A percentile compares a stretch with the other conserved stretches of the same genome.
Conservation (phyloP, 2,329 filamentous ascomycete species). For the Camptophora hylomeconis region DNA sequence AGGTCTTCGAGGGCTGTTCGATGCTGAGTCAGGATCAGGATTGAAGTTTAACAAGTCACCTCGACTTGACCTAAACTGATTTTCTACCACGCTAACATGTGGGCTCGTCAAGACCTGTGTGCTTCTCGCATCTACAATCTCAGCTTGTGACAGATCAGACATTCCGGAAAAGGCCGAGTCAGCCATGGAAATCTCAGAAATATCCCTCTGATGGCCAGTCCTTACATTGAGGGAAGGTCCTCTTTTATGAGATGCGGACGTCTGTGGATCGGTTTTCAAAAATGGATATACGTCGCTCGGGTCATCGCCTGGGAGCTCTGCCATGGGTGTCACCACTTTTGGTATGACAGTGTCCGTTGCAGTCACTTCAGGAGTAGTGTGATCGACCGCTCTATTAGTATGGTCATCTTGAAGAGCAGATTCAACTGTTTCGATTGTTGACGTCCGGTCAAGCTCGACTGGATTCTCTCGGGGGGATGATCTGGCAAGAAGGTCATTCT, state of each 20-base stretch:
- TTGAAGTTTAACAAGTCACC: slow-evolving; percentile 6
- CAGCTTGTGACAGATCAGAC: slow-evolving; percentile 18
- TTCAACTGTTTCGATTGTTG: too few relatives aligned
- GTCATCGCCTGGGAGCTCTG: slow-evolving; percentile 23
- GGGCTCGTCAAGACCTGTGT: slow-evolving; percentile 17
- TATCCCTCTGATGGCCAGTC: slow-evolving; percentile 15
- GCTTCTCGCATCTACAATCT: slow-evolving; percentile 17
- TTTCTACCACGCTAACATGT: slow-evolving; percentile 15
- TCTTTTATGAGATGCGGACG: too few relatives aligned
- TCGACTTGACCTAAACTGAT: slow-evolving; percentile 10
- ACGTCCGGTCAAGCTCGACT: too few relatives aligned
- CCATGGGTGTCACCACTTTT: slow-evolving; percentile 17
- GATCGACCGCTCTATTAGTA: too few relatives aligned
- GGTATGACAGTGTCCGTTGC: slow-evolving; percentile 2
- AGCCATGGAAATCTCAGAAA: slow-evolving; percentile 17
- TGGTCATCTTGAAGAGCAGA: too few relatives aligned
- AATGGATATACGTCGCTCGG: too few relatives aligned
- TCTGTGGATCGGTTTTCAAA: too few relatives aligned
- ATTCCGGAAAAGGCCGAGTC: slow-evolving; percentile 14
- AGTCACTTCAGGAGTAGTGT: slow-evolving; percentile 1
- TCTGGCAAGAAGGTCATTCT: too few relatives aligned
- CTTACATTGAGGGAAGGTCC: too few relatives aligned
- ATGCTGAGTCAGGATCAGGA: too few relatives aligned
- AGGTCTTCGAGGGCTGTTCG: slow-evolving; percentile 5
- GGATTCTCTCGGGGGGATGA: too few relatives aligned